A percentile compares a stretch with the other conserved stretches of the same genome.
Conservation (phyloP, 2,329 filamentous ascomycete genomes). For the Intubia oerlemansii region DNA sequence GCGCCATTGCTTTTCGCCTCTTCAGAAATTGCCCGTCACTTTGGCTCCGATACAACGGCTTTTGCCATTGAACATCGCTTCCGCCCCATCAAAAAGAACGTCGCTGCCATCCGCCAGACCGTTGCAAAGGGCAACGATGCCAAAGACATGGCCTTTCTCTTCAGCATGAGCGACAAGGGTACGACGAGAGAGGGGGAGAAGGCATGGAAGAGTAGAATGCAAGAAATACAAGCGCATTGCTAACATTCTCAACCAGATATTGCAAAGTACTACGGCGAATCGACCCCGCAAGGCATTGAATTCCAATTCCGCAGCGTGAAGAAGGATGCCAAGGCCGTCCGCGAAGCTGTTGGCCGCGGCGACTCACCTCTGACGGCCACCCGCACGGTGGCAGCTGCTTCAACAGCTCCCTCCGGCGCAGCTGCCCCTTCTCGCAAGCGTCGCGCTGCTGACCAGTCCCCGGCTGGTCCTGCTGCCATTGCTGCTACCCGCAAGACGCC, state of each 20-base stretch:
- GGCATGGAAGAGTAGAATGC: not conserved
- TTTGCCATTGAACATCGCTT: conserved; percentile 29
- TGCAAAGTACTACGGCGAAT: conserved; percentile 36
- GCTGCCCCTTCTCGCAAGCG: conserved; percentile 4
- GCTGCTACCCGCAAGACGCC: not conserved
- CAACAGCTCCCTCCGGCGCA: conserved; percentile 3
- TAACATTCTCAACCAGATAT: conserved; percentile 27
- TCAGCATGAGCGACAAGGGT: conserved; percentile 19
- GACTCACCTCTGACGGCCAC: conserved; percentile 19
- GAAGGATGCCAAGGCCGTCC: conserved; percentile 26
- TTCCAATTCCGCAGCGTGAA: conserved; percentile 39
- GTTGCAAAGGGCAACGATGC: conserved; percentile 18
- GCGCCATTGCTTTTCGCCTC: conserved; percentile 2
- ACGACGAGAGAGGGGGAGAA: conserved; percentile 8
- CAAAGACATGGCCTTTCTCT: conserved; percentile 21
- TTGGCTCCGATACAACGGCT: conserved; percentile 26
- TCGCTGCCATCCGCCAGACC: conserved; percentile 16
- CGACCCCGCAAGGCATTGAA: conserved; percentile 32
- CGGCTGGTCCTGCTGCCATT: not conserved
- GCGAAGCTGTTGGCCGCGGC: conserved; percentile 20
- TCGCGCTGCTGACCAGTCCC: no score
- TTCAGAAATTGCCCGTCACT: conserved; percentile 25
- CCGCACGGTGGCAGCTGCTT: conserved; percentile 11
- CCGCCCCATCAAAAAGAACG: conserved; percentile 22
- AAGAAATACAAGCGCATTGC: no score